phyloP scores from a whole-genome alignment of 2,329 filamentous ascomycete genomes.

The Talaromyces sp. region DNA sequence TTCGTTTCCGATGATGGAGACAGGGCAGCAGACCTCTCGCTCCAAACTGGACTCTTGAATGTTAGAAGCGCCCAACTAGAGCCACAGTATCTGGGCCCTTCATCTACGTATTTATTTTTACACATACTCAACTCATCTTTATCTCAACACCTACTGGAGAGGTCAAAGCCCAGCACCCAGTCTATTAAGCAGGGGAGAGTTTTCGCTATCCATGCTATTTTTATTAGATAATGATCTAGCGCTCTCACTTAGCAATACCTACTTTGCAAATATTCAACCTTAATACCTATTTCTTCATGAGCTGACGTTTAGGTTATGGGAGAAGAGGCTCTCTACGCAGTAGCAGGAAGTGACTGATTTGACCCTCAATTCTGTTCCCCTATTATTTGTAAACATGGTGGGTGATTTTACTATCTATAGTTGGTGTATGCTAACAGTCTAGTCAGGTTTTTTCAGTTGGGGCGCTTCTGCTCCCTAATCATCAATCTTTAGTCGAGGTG shows the following conservation, averaged over 20 bases:
- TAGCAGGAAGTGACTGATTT: not conserved
- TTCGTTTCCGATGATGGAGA: not conserved
- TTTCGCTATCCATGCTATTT: constrained; percentile 8
- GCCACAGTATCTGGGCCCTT: constrained; percentile 25
- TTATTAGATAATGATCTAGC: constrained; percentile 14
- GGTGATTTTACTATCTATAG: not conserved
- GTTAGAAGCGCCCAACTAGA: constrained; percentile 17
- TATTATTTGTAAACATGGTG: constrained; percentile 23
- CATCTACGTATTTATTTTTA: constrained; percentile 25
- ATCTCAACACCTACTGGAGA: not conserved
- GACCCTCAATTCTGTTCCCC: constrained; percentile 2
- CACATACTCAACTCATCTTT: constrained; percentile 16
- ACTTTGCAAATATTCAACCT: constrained; percentile 35
- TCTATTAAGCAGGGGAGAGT: not conserved
- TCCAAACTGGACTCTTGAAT: constrained; percentile 16
- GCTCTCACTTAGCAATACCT: constrained; percentile 19
- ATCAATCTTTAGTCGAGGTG: constrained; percentile 15
- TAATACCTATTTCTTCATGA: constrained; percentile 37
- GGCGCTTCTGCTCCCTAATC: constrained; percentile 16
- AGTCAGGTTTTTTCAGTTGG: constrained; percentile 22
- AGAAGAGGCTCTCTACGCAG: constrained; percentile 9
- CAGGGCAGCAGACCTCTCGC: not conserved
- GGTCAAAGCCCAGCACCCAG: not conserved
- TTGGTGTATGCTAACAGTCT: not conserved
- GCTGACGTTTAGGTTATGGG: constrained; percentile 25